These are phyloP conservation scores for Rhizopus delemar DNA, from an alignment of 371 early-diverging fungal species.

Conservation along the genomic window DNA sequence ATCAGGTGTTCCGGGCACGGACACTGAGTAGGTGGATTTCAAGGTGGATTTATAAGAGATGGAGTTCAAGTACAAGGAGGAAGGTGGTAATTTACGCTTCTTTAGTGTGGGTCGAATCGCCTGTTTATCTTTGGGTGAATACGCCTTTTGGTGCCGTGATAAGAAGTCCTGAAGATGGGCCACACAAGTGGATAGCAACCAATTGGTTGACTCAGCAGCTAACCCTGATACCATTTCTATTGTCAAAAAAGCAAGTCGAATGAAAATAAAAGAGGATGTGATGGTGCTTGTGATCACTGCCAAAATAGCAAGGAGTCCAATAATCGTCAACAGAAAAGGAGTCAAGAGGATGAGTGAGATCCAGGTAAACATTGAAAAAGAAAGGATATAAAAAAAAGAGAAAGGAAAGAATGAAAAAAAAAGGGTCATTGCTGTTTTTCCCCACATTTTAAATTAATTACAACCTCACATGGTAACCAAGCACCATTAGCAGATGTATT, in stretches of 20 bases:
- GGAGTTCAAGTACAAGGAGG: conserved; percentile 20
- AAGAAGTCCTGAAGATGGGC: conserved; percentile 4
- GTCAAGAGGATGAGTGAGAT: conserved; percentile 19
- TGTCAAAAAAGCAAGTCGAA: conserved; percentile 24
- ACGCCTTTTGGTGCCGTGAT: conserved; percentile 3
- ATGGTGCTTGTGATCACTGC: conserved; percentile 30
- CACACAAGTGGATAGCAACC: conserved; percentile 23
- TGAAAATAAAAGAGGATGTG: conserved; percentile 32
- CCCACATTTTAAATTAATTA: conserved; percentile 2
- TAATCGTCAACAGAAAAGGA: conserved; percentile 20
- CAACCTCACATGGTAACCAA: conserved; percentile 3
- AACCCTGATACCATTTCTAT: conserved; percentile 30
- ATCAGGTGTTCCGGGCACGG: conserved; percentile 29
- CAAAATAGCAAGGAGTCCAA: conserved; percentile 13
- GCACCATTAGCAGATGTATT: background rate
- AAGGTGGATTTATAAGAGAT: conserved; percentile 24
- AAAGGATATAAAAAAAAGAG: background rate
- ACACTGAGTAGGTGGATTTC: conserved; percentile 24
- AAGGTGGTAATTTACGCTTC: conserved; percentile 16
- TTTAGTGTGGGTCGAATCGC: conserved; percentile 3
- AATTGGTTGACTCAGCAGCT: conserved; percentile 33
- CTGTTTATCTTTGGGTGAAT: background rate
- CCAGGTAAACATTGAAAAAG: conserved; percentile 8
- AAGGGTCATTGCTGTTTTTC: background rate
- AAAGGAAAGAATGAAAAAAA: conserved; percentile 6